Evolutionary conservation across 1,284 basidiomycete genomes (phyloP).

Genomic region (Ceratobasidium sp.): DNA sequence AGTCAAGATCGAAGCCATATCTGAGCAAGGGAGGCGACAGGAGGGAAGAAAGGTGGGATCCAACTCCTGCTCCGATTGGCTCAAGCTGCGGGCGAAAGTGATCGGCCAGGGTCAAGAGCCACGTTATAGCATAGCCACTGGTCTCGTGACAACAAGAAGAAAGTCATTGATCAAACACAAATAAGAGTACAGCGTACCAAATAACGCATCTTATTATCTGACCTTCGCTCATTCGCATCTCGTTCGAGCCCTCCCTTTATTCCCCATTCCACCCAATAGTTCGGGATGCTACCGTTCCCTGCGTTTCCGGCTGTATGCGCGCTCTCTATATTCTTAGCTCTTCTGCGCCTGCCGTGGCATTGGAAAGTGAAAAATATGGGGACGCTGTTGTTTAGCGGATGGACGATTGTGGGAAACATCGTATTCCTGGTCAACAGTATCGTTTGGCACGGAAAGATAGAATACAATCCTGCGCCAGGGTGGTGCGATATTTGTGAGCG

Average conservation of each 20-base stretch:
- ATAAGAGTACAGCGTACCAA: background rate
- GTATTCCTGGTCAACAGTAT: constrained; percentile 71
- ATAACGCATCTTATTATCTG: background rate
- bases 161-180: background rate
- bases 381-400: constrained; percentile 74
- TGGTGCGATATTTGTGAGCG: constrained; percentile 71
- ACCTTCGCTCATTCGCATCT: too few relatives aligned
- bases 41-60: too few relatives aligned
- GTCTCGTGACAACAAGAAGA: constrained; percentile 12
- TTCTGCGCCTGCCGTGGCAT: constrained; percentile 73
- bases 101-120: too few relatives aligned
- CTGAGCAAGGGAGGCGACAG: too few relatives aligned
- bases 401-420: constrained; percentile 69
- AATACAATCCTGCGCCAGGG: constrained; percentile 68
- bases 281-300: constrained; percentile 54
- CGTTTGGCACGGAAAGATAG: constrained; percentile 71
- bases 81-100: too few relatives aligned
- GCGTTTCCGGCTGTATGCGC: constrained; percentile 59
- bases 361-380: constrained; percentile 72
- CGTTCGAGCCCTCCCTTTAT: background rate
- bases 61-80: too few relatives aligned
- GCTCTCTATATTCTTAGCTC: constrained; percentile 64
- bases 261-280: constrained; percentile 5
- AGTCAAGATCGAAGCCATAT: too few relatives aligned
- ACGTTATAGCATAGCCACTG: too few relatives aligned